Evolutionary conservation across 2,329 filamentous ascomycete species (phyloP).

Genomic region (Helotiales sp.): DNA sequence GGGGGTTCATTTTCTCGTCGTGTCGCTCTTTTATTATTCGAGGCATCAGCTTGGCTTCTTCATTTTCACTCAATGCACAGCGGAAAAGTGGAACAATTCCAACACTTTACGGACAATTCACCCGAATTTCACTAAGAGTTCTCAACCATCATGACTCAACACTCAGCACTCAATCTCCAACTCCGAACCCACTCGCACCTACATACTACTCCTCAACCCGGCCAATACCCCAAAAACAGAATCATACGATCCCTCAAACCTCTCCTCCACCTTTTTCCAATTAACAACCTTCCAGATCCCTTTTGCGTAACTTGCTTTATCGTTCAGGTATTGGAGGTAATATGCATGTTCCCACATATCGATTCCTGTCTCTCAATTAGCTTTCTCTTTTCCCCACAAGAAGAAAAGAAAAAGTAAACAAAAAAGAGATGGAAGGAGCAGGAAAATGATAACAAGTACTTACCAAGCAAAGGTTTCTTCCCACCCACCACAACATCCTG

Average conservation of each 20-base stretch:
- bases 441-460: too few relatives aligned
- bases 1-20: not conserved
- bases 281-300: constrained; percentile 80
- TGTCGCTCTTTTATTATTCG: not conserved
- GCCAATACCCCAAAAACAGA: constrained; percentile 28
- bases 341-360: constrained; percentile 97
- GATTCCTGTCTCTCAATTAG: too few relatives aligned
- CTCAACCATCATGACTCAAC: too few relatives aligned
- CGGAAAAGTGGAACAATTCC: too few relatives aligned
- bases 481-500: constrained; percentile 73
- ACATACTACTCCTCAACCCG: constrained; percentile 18
- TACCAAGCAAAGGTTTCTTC: constrained; percentile 68
- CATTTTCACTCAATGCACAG: too few relatives aligned
- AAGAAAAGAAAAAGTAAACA: too few relatives aligned
- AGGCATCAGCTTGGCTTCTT: not conserved
- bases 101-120: too few relatives aligned
- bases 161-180: too few relatives aligned
- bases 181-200: not conserved
- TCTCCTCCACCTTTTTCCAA: constrained; percentile 69
- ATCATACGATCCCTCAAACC: constrained; percentile 53
- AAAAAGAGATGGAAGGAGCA: too few relatives aligned
- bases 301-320: constrained; percentile 72
- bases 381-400: too few relatives aligned
- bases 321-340: constrained; percentile 80
- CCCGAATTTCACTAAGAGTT: too few relatives aligned